Base-by-base conservation (phyloP, 1,284 basidiomycete genomes). In the Tremellales sp. region DNA sequence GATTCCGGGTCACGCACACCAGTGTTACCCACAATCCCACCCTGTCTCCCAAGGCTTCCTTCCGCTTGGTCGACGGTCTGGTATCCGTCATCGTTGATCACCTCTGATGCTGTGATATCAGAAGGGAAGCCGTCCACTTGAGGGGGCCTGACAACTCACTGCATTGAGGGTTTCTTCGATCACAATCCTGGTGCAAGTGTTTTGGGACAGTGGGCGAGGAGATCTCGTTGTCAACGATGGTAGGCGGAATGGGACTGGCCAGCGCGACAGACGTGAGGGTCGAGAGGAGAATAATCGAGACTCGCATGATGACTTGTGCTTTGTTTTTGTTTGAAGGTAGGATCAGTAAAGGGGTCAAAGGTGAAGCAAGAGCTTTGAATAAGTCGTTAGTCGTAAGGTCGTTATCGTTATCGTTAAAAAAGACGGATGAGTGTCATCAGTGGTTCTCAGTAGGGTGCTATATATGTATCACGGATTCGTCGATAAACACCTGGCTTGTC, bases 141-240 rank as follows among this genome's bases (percentile, higher is more conserved):
- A 9, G 27, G 8, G 19, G 2, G 6, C 27, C 4, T 21, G 14
- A 25, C 27, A 13, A 51, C 49, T 43, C 25, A 51, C 49, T 46
- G 19, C 49, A 51, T 33, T 51, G 49, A 18, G 43, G 40, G 31
- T 51, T 51, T 28, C 47, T 44, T 9, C 32, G 41, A 34, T 51
- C 49, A 22, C 49, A 51, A 25, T 51, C 44, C 37, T 51, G 49
- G 26, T 51, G 49, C 25, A 51, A 40, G 13, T 51, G 36, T 32
- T 51, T 51, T 5, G 49, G 49, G 24, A 45, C 43, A n/a, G 46
- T 45, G 32, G 37, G 35, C 10, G 40, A 41, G 9, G 43, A 39
- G 9, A 51, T 32, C 14, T 42, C 34, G 25, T 51, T 46, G 31
- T 51, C 49, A 12, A 51, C 29, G 4, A 32, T 38, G 27, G n/a